Evolutionary conservation across 768 basidiomycete species (phyloP).

Genomic region (Hygrophorus russula): DNA sequence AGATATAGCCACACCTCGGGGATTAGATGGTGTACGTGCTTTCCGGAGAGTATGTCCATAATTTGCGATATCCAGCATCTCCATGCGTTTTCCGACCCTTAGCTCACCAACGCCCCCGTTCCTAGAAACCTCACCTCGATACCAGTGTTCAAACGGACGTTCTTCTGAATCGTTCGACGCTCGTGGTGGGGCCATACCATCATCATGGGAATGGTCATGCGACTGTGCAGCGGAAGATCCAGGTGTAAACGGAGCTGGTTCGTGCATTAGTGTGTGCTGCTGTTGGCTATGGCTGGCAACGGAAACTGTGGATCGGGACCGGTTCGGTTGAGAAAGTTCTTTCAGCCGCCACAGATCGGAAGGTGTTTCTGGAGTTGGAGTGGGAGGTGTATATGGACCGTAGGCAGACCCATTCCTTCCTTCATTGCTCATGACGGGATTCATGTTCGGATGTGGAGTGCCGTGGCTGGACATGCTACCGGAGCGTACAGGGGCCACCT

Average conservation of each 20-base stretch:
- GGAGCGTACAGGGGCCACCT: slow-evolving; percentile 17
- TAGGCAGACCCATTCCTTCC: slow-evolving; percentile 8
- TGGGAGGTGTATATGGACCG: slow-evolving; percentile 7
- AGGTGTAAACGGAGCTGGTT: slow-evolving; percentile 49
- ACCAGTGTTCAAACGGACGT: slow-evolving; percentile 82
- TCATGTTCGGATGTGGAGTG: not conserved
- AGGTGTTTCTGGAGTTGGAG: slow-evolving; percentile 11
- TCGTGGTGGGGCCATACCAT: slow-evolving; percentile 29
- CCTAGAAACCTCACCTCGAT: slow-evolving; percentile 74
- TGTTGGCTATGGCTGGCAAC: slow-evolving; percentile 26
- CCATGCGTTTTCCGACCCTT: slow-evolving; percentile 58
- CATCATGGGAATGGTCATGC: slow-evolving; percentile 17
- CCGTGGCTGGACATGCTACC: slow-evolving; percentile 13
- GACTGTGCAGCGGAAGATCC: slow-evolving; percentile 32
- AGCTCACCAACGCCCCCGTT: slow-evolving; percentile 87
- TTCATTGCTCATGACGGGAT: slow-evolving; percentile 4
- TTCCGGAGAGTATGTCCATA: slow-evolving; percentile 54
- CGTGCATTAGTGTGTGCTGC: slow-evolving; percentile 44
- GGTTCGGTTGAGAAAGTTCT: slow-evolving; percentile 15
- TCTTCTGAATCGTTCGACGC: slow-evolving; percentile 70
- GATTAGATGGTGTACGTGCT: slow-evolving; percentile 14
- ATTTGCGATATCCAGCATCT: slow-evolving; percentile 85
- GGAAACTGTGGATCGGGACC: slow-evolving; percentile 20
- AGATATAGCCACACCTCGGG: slow-evolving; percentile 11
- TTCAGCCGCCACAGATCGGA: slow-evolving; percentile 18